Evolutionary conservation across 192 early-diverging fungal genomes (phyloP).

Genomic region (Entomortierella beljakovae): DNA sequence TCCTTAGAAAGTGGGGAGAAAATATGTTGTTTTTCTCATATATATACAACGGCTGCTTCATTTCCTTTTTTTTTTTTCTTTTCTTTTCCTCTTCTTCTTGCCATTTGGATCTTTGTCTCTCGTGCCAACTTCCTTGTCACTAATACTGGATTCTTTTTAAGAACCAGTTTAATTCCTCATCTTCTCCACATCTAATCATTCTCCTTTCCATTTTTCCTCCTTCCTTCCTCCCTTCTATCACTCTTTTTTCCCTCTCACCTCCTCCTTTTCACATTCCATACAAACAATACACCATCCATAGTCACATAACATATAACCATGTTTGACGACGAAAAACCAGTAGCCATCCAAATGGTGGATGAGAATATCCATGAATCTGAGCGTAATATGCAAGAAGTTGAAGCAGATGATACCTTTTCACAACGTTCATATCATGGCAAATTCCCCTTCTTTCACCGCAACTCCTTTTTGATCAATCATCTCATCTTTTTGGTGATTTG

Average conservation of each 20-base stretch:
- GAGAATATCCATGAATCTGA: constrained; percentile 7
- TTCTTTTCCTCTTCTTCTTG: constrained; percentile 26
- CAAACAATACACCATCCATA: neutral
- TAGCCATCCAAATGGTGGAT: constrained; percentile 22
- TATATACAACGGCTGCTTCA: constrained; percentile 53
- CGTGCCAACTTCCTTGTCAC: constrained; percentile 16
- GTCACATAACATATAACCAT: constrained; percentile 2
- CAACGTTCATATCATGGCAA: constrained; percentile 42
- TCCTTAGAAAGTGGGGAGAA: too few relatives aligned
- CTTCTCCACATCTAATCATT: neutral
- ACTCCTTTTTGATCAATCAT: constrained; percentile 10
- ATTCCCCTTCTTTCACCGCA: constrained; percentile 37
- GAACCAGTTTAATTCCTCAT: neutral
- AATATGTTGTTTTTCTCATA: neutral
- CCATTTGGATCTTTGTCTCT: constrained; percentile 23
- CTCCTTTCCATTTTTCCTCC: neutral
- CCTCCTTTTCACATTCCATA: neutral
- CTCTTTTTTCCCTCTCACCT: neutral
- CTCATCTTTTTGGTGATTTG: constrained; percentile 28
- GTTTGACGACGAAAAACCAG: constrained; percentile 14
- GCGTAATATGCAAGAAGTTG: constrained; percentile 12
- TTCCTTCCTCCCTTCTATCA: neutral
- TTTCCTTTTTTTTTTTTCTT: constrained; percentile 3
- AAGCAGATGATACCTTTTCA: constrained; percentile 20
- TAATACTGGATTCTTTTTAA: constrained; percentile 6